Base-by-base conservation (phyloP, 1,284 basidiomycete genomes). In the Neotropicomus parvogracilis region DNA sequence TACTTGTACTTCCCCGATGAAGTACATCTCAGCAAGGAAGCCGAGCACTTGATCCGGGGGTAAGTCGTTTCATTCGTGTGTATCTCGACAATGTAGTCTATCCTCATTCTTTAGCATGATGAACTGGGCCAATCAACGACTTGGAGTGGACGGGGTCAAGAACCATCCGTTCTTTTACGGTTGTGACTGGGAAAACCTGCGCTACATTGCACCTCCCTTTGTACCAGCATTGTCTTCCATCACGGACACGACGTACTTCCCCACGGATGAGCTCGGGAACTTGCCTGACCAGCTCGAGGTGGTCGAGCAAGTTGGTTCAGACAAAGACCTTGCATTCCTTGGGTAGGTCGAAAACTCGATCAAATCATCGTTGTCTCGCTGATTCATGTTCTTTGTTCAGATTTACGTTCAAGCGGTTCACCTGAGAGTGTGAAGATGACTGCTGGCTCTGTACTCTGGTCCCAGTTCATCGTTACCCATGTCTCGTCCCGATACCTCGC, bases 201-300 rank as follows among this genome's bases (percentile, higher is more conserved):
- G 95, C 31, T 81, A 90, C 54, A 97, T 98, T 54, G 91, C 95
- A 58, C 92, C 94, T 21, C 95, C 95, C 0, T 98, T 97, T 65
- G 91, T 98, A 19, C 95, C 95, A 4, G 90, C 88, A 53, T 76
- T 99, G 41, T 87, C 88, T 55, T 93, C 89, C 27, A 88, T 92
- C 63, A 97, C 93, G 19, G 95, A 97, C 65, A 97, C 94, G 2
- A 91, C 86, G 8, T 97, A 97, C 73, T 98, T 97, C 84, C 95
- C 95, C 1, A 95, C 91, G 19, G 95, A 98, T 58, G 95, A 98
- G 65, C 83, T 97, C 49, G 86, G 89, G 53, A 86, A 93, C 61
- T 82, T 91, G 12, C 77, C 83, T 3, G 82, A 93, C 52, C 83
- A 89, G 55, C 75, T 88, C 16, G 80, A 80, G 40, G 78, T 77